These are phyloP conservation scores for Herpotrichia juniperi DNA, from an alignment of 2,329 filamentous ascomycete genomes.

Conservation along the genomic window DNA sequence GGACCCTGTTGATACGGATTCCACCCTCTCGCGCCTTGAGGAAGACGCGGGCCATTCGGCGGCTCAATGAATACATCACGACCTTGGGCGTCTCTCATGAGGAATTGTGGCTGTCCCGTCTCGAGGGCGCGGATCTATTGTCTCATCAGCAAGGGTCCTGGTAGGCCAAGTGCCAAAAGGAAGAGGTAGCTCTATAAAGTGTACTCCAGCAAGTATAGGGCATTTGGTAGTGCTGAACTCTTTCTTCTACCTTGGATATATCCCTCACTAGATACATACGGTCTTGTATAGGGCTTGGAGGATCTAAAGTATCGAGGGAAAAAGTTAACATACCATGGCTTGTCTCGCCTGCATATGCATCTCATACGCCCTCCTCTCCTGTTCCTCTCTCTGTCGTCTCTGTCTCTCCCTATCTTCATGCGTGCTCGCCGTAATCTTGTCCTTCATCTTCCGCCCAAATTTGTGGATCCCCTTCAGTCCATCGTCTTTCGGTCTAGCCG, in stretches of 20 bases:
- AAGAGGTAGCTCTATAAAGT: no score
- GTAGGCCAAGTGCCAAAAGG: no score
- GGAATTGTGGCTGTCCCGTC: slow-evolving; percentile 62
- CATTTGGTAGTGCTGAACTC: no score
- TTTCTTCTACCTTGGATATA: no score
- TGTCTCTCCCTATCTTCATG: slow-evolving; percentile 60
- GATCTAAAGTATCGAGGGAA: background rate
- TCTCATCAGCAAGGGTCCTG: background rate
- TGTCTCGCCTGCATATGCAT: slow-evolving; percentile 58
- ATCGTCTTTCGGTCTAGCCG: slow-evolving; percentile 24
- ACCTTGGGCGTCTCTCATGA: slow-evolving; percentile 61
- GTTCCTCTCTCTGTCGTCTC: slow-evolving; percentile 53
- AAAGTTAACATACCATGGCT: slow-evolving; percentile 56
- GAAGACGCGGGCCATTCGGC: slow-evolving; percentile 45
- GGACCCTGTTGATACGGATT: slow-evolving; percentile 53
- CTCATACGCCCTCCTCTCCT: slow-evolving; percentile 60
- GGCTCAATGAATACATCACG: slow-evolving; percentile 66
- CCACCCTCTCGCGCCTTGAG: slow-evolving; percentile 46
- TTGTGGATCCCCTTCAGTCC: slow-evolving; percentile 47
- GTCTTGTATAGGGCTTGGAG: no score
- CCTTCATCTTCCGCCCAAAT: slow-evolving; percentile 64
- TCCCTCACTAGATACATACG: no score
- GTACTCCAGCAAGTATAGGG: no score
- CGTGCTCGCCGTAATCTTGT: slow-evolving; percentile 63
- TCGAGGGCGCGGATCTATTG: slow-evolving; percentile 50